Percentiles rank a stretch among this genome's conserved stretches.
Evolutionary conservation across 1,139 yeast genomes (phyloP).

Genomic region (Yamadazyma kanchanaburiensis): DNA sequence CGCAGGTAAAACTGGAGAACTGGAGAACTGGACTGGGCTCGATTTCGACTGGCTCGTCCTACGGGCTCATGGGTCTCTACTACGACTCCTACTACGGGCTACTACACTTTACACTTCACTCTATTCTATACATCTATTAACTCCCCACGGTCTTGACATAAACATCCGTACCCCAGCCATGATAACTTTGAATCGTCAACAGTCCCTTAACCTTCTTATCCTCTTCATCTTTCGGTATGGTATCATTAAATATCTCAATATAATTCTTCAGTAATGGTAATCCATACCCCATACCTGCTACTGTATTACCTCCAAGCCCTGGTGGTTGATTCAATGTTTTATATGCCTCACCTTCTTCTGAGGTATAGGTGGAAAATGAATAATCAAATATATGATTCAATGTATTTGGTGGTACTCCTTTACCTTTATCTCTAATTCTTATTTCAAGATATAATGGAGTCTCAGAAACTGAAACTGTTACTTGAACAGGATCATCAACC

Average conservation of each 20-base stretch:
- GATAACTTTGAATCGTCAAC: constrained; percentile 72
- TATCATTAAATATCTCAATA: constrained; percentile 43
- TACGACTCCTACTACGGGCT: no score
- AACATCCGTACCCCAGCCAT: constrained; percentile 74
- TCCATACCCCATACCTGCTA: constrained; percentile 97
- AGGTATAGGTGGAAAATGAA: constrained; percentile 75
- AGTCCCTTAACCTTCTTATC: constrained; percentile 46
- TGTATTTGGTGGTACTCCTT: constrained; percentile 72
- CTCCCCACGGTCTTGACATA: constrained; percentile 32
- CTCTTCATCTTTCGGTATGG: constrained; percentile 16
- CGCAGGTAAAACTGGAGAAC: no score
- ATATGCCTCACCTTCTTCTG: constrained; percentile 54
- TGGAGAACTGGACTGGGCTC: no score
- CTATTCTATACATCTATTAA: no score
- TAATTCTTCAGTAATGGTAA: constrained; percentile 71
- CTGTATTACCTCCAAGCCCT: constrained; percentile 65
- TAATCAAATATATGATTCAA: constrained; percentile 75
- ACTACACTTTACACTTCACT: no score
- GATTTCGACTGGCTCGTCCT: no score
- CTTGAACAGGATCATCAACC: constrained; percentile 57
- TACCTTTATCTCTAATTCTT: constrained; percentile 81
- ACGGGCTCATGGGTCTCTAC: no score
- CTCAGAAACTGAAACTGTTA: constrained; percentile 61
- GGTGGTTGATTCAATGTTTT: constrained; percentile 68
- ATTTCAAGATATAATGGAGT: constrained; percentile 48